Conservation (phyloP, 2,329 filamentous ascomycete species). For the Xylaria sp. region DNA sequence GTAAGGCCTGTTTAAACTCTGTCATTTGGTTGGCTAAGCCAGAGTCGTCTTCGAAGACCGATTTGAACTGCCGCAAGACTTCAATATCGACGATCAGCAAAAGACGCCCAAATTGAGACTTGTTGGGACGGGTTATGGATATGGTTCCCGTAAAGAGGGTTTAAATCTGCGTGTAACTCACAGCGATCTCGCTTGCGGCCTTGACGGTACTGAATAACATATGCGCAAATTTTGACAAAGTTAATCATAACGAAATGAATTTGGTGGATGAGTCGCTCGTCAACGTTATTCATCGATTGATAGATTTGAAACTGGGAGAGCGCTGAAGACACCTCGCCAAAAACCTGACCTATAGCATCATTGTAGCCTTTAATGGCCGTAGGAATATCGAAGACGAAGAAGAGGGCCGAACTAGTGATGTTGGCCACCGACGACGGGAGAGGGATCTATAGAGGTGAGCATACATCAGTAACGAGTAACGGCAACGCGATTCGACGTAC, state of each 20-base stretch:
- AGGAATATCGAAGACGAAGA: constrained; percentile 44
- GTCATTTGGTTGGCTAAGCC: constrained; percentile 38
- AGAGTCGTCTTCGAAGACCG: constrained; percentile 42
- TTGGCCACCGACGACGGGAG: constrained; percentile 36
- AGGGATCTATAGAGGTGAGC: constrained; percentile 32
- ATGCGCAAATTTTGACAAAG: constrained; percentile 45
- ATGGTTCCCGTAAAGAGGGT: too few species aligned
- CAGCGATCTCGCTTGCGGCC: constrained; percentile 37
- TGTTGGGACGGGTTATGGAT: neutral
- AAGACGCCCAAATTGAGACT: neutral
- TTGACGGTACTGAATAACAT: constrained; percentile 46
- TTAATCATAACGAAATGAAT: constrained; percentile 42
- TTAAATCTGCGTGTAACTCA: neutral
- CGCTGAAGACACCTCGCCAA: constrained; percentile 37
- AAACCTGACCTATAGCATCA: constrained; percentile 39
- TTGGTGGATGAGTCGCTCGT: constrained; percentile 31
- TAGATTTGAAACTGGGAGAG: constrained; percentile 45
- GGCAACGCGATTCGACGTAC: neutral
- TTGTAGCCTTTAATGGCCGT: constrained; percentile 39
- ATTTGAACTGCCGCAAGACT: constrained; percentile 35
- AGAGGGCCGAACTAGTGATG: constrained; percentile 37
- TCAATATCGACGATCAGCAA: neutral
- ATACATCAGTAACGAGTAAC: neutral
- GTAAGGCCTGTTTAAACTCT: constrained; percentile 35
- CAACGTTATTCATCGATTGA: constrained; percentile 36